A percentile compares a stretch with the other conserved stretches of the same genome.
Conservation (phyloP, 83 land plant species). For the Diphasiastrum complanatum region DNA sequence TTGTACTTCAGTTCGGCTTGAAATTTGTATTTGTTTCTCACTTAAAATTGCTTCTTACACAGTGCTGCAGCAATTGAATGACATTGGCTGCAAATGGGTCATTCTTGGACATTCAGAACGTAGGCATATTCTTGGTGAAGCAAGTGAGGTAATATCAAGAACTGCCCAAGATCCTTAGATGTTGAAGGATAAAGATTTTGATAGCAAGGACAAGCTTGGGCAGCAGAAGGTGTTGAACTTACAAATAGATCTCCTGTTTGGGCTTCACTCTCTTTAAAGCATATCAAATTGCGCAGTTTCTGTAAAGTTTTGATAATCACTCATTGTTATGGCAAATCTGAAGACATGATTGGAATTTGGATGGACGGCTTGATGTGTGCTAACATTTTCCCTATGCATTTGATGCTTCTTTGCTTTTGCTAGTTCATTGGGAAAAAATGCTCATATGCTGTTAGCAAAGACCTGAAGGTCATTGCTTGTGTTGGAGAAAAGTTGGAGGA, state of each 20-base stretch:
- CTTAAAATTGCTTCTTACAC: conserved; percentile 1
- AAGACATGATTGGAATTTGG: no score
- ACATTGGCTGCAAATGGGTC: conserved; percentile 87
- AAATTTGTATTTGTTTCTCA: no score
- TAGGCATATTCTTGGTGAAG: conserved; percentile 79
- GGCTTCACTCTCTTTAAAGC: no score
- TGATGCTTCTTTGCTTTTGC: conserved; percentile 5
- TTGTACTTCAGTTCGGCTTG: no score
- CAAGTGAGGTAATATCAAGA: conserved; percentile 46
- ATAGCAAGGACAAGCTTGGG: no score
- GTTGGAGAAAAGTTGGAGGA: conserved; percentile 85
- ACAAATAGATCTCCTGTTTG: no score
- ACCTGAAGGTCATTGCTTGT: conserved; percentile 83
- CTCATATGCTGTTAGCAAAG: conserved; percentile 79
- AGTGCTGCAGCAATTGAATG: conserved; percentile 89
- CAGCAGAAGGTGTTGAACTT: no score
- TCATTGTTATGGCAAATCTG: no score
- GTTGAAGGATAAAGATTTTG: no score
- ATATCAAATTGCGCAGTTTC: no score
- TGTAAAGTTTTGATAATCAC: no score
- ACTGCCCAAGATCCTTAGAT: not conserved
- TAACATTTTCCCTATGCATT: not conserved
- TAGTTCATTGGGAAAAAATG: conserved; percentile 94
- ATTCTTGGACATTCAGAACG: conserved; percentile 95
- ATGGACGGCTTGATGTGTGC: not conserved